Evolutionary conservation across 169 alveolate species (phyloP).

Genomic region (Cryptosporidium sp.): DNA sequence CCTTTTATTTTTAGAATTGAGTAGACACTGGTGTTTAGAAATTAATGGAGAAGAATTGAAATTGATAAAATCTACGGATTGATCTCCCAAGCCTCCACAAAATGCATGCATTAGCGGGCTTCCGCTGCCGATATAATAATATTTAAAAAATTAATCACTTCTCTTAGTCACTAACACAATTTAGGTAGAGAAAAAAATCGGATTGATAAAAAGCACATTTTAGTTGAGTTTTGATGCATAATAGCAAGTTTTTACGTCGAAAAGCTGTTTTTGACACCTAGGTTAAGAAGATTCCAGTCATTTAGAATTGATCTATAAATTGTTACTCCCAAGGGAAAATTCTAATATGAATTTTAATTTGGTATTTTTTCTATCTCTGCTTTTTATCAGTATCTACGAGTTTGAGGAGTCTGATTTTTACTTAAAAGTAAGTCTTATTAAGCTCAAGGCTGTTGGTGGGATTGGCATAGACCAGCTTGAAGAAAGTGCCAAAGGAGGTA

Average conservation of each 20-base stretch:
- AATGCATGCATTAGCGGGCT: slow-evolving; percentile 2
- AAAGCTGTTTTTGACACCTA: background rate
- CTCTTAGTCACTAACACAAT: background rate
- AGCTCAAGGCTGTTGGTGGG: slow-evolving; percentile 1
- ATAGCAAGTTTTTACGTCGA: background rate
- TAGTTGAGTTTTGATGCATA: background rate
- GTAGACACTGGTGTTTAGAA: background rate
- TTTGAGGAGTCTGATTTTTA: background rate
- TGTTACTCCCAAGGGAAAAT: background rate
- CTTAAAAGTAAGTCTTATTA: background rate
- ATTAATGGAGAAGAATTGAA: too few species aligned
- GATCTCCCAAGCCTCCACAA: background rate
- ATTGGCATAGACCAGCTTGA: background rate
- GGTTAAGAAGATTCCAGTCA: background rate
- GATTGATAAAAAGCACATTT: background rate
- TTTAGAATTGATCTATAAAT: background rate
- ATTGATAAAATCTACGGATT: background rate
- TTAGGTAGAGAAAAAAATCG: background rate
- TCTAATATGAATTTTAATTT: background rate
- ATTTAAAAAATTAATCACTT: background rate
- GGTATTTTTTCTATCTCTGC: background rate
- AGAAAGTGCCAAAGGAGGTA: background rate
- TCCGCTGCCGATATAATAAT: background rate
- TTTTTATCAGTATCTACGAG: background rate
- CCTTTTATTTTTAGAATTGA: too few species aligned